These are phyloP conservation scores for Chlorella variabilis DNA, from an alignment of 163 green algal genomes.

Conservation along the genomic window DNA sequence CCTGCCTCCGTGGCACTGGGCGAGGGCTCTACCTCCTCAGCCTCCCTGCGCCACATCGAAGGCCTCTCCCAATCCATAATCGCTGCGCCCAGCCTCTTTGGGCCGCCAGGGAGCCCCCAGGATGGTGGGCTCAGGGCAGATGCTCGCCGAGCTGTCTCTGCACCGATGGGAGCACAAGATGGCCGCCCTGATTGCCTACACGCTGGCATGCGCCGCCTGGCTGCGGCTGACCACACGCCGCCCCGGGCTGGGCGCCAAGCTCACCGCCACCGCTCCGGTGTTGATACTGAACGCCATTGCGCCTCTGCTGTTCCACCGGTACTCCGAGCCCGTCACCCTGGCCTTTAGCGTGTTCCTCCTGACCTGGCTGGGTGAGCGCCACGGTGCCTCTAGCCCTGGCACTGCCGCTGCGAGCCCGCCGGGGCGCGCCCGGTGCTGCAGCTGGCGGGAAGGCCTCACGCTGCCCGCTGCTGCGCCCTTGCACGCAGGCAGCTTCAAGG, in stretches of 20 bases:
- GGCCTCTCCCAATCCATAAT: too few relatives aligned
- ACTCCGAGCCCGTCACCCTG: background rate
- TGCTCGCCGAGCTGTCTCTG: background rate
- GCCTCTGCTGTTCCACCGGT: background rate
- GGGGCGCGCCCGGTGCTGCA: too few relatives aligned
- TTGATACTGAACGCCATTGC: background rate
- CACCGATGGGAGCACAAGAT: background rate
- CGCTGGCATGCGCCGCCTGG: background rate
- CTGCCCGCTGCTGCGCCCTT: too few relatives aligned
- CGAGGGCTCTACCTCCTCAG: too few relatives aligned
- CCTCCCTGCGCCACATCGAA: too few relatives aligned
- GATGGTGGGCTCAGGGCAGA: too few relatives aligned
- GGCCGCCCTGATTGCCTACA: background rate
- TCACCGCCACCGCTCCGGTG: background rate
- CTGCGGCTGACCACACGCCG: background rate
- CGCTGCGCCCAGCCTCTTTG: too few relatives aligned
- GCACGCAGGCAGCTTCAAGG: conserved; percentile 20
- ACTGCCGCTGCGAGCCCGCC: too few relatives aligned
- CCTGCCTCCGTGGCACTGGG: too few relatives aligned
- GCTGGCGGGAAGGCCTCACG: too few relatives aligned
- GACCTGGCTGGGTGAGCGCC: conserved; percentile 5
- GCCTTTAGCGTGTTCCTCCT: conserved; percentile 16
- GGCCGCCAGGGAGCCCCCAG: too few relatives aligned
- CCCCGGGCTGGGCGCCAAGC: background rate
- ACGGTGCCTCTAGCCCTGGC: too few relatives aligned